Base-by-base conservation (phyloP, 768 basidiomycete species). In the Suillus hirtellus region DNA sequence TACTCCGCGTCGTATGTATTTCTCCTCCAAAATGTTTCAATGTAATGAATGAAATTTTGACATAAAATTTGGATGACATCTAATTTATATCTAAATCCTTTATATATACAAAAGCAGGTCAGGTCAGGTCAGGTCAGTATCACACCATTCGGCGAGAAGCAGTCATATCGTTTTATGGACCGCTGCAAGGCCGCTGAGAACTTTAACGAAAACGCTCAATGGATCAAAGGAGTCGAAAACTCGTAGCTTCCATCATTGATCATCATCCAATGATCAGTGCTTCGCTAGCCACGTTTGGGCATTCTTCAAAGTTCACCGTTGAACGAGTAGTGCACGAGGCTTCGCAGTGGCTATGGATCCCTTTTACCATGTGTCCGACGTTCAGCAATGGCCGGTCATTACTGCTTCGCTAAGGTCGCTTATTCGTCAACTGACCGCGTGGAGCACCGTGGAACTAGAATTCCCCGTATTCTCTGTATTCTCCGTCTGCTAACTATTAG, bases 291-390 rank as follows among this genome's bases (percentile, higher is more conserved):
- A 19, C 27, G 17, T 52, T 49, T 24, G 47, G 47, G 21, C 21
- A 24, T 49, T 31, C 50, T 52, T 31, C 15, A 53, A 53, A 53
- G 52, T 53, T 53, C 52, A 53, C 52, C 52, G 52, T 1, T 53
- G 2, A 53, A 53, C 19, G 31, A n/a, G 19, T 34, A 11, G 52
- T 11, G 17, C 52, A 19, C 6, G 52, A 53, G 52, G 52, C 34
- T 35, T 35, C 34, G 52, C 31, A 19, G 49, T 50, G 46, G 46
- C 46, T 47, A 24, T 47, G 11, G 46, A 21, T 46, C 11, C 43
- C 12, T 24, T 24, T 12, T 0, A 49, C 47, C 52, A 34, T 53
- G 34, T 53, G 52, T 34, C 17, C 50, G 15, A 52, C 50, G 4
- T 52, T 31, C 17, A 52, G 17, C 31, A 31, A 31, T 31, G 31